phyloP scores from a whole-genome alignment of 345 rosid genomes.

The Eucalyptus curtisii region DNA sequence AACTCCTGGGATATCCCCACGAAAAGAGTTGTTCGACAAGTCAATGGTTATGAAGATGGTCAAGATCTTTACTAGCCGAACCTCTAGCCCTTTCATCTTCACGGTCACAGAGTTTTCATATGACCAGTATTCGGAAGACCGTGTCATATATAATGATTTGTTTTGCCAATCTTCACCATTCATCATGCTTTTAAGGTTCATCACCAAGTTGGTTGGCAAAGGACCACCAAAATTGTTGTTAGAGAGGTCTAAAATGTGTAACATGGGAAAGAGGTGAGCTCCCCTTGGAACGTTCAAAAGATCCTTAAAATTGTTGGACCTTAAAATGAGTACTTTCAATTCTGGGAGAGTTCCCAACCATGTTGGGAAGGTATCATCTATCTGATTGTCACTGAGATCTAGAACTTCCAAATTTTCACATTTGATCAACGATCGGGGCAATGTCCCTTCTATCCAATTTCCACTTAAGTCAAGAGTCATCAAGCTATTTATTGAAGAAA shows the following conservation, averaged over 20 bases:
- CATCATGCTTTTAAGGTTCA: not conserved
- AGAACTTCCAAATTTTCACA: not conserved
- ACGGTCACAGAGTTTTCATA: not conserved
- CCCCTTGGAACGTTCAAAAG: not conserved
- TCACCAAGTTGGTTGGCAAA: not conserved
- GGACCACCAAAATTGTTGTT: not conserved
- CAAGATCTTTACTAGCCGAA: not conserved
- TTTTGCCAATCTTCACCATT: not conserved
- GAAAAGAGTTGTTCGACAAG: not conserved
- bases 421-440: not conserved
- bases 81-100: not conserved
- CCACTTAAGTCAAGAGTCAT: not conserved
- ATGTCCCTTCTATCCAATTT: not conserved
- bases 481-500: not conserved
- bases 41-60: not conserved
- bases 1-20: not conserved
- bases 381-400: not conserved
- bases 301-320: not conserved
- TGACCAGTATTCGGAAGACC: fast-evolving
- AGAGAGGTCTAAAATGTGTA: not conserved
- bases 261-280: not conserved
- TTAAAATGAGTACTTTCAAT: not conserved
- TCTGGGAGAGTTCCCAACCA: not conserved
- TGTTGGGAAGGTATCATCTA: not conserved
- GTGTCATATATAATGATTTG: not conserved